Evolutionary conservation across 2,329 filamentous ascomycete genomes (phyloP).

Genomic region (Helicocarpus griseus): DNA sequence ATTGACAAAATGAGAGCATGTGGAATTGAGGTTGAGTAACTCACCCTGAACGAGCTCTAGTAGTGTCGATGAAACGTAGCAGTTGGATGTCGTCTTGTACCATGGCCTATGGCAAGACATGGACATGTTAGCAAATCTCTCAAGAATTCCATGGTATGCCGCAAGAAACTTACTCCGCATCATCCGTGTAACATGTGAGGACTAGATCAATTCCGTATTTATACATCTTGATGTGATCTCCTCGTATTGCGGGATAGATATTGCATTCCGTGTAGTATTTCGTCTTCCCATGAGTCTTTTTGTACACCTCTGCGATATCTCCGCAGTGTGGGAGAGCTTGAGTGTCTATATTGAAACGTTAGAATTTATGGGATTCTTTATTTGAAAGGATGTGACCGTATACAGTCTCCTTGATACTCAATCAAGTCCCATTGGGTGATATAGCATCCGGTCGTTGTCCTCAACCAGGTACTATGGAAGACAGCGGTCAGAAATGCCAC

Average conservation of each 20-base stretch:
- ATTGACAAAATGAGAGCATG: too few species aligned
- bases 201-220: not conserved
- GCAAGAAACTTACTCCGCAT: too few species aligned
- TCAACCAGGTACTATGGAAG: not conserved
- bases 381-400: too few species aligned
- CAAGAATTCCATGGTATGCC: too few species aligned
- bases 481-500: not conserved
- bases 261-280: not conserved
- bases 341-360: too few species aligned
- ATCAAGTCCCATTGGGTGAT: not conserved
- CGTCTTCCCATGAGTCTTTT: not conserved
- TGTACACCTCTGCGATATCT: not conserved
- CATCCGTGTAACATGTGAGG: not conserved
- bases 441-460: not conserved
- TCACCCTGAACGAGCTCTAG: not conserved
- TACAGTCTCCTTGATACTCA: not conserved
- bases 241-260: not conserved
- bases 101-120: not conserved
- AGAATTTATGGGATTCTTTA: too few species aligned
- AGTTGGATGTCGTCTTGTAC: conserved; percentile 1
- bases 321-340: not conserved
- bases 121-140: not conserved
- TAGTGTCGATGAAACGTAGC: not conserved
- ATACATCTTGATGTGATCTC: conserved; percentile 2
- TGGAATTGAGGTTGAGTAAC: not conserved